These are phyloP conservation scores for Avena insularis DNA, from an alignment of 176 grass and related monocot genomes.

Conservation along the genomic window DNA sequence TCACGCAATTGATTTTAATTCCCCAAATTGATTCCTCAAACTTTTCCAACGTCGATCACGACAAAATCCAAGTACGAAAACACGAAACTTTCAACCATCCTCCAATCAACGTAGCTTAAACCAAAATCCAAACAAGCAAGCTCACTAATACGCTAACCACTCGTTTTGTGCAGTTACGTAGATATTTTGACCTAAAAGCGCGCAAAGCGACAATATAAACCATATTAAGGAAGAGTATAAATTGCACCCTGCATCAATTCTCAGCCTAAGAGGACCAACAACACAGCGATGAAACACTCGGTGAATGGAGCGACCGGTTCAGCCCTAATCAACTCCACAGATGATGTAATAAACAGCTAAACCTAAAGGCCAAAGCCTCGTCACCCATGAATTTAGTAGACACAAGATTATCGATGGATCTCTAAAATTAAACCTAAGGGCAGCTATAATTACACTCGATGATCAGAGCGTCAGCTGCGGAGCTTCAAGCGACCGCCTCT, in stretches of 20 bases:
- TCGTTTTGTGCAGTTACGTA: neutral
- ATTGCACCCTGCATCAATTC: conserved; percentile 4
- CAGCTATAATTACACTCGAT: neutral
- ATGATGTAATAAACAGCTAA: neutral
- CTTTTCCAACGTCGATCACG: neutral
- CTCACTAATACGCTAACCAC: neutral
- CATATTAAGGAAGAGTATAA: neutral
- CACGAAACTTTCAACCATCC: neutral
- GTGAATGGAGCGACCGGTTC: neutral
- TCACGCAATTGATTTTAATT: neutral
- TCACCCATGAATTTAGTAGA: neutral
- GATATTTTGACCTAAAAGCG: neutral
- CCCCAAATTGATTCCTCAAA: neutral
- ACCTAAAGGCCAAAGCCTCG: conserved; percentile 16
- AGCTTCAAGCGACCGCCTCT: neutral
- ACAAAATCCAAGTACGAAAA: neutral
- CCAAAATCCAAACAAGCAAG: neutral
- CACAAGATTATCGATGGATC: neutral
- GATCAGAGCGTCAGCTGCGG: neutral
- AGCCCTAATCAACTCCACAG: neutral
- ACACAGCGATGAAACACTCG: neutral
- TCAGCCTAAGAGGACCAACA: conserved; percentile 1
- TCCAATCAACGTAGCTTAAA: neutral
- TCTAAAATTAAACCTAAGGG: neutral
- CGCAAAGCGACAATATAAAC: neutral